Evolutionary conservation across 768 basidiomycete species (phyloP), one percentile per base, ranked within the genome.

Genomic region (Boletus tomentosulus): DNA sequence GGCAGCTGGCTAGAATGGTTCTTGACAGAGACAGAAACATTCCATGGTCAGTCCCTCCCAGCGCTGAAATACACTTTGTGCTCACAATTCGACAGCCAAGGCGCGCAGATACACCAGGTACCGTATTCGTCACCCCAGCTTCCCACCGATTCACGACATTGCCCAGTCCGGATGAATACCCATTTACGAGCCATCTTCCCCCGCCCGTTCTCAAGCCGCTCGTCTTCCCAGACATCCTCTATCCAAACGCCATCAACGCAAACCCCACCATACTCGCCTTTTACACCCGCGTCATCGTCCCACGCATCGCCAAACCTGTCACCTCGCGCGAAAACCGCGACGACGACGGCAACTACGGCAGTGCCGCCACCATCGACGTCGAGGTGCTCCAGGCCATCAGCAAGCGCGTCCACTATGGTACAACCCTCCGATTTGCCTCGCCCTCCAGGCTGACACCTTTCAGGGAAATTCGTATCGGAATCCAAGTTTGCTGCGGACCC

Each of bases 1-100:
- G 92, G 92, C 3, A 92, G 86, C 57, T 98, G 94, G 95, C 77
- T 99, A 3, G 90, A 98, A 55, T 99, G 97, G 97, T 95, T 99
- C 73, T 74, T 99, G 72, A 86, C 87, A 62, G 96, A 98, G 73
- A 98, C 78, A 0, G 97, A 99, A 75, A 79, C 81, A 1, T 97
- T 97, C 74, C 97, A 98, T 72, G 93, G 97, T 92, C 56, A 58
- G 89, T 74, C 19, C 24, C 19, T 19, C 19, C 19, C 19, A 19
- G 19, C 19, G 19, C 19, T 19, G 19, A 19, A 19, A 19, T 19
- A 19, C 19, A 19, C 19, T 19, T 1, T 19, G 19, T 19, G 19
- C 19, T 19, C 19, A 19, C 19, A 19, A 19, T 19, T 19, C 1
- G 19, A 16, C 66, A 96, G 96, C 96, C 34, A 97, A 94, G 73